Base-by-base conservation (phyloP, 129 eudicot species). In the Saussurea involucrata region DNA sequence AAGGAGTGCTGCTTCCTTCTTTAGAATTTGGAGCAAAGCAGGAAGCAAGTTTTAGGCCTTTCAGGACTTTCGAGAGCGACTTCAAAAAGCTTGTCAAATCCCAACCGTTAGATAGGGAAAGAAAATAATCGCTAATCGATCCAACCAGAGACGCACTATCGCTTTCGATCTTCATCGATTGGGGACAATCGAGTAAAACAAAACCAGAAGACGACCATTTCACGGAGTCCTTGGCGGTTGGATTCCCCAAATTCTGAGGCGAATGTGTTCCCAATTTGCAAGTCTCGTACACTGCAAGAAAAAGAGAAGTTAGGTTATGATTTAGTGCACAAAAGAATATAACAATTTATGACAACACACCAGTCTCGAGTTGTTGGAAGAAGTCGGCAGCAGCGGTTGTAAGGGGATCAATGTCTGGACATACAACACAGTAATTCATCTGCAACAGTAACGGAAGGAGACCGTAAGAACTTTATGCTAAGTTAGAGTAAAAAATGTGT, bases 331-430 rank as follows among this genome's bases (percentile, higher is more conserved):
- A 80, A 66, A 15, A 24, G 24, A 66, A 66, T 4, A 33, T 11
- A 28, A 34, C 4, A 15, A 29, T 22, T 0, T 6, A 53, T n/a
- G 44, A 85, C 91, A 80, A 85, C 91, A 80, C 72, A 95, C 99
- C 96, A 58, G 97, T 92, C 70, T 97, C 97, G 61, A 95, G 99
- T 82, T 95, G 97, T 72, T 92, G 96, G 80, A 95, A 95, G 64
- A 95, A 95, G 81, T 95, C 99, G 74, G 91, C 88, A 85, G 99
- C 92, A 8, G 97, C 97, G 8, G 87, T 85, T 31, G 92, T 88
- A 61, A 95, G 92, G 65, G 97, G 92, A 71, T 95, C 97, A n/a
- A 95, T 92, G 81, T 95, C 92, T n/a, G 99, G 99, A 81, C 99
- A 92, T 13, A 95, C 85, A 18, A 95, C 99, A 86, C 89, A 83